Percentiles rank a stretch among this genome's conserved stretches.
phyloP scores from a whole-genome alignment of 371 early-diverging fungal genomes.

The Mucor saturninus region DNA sequence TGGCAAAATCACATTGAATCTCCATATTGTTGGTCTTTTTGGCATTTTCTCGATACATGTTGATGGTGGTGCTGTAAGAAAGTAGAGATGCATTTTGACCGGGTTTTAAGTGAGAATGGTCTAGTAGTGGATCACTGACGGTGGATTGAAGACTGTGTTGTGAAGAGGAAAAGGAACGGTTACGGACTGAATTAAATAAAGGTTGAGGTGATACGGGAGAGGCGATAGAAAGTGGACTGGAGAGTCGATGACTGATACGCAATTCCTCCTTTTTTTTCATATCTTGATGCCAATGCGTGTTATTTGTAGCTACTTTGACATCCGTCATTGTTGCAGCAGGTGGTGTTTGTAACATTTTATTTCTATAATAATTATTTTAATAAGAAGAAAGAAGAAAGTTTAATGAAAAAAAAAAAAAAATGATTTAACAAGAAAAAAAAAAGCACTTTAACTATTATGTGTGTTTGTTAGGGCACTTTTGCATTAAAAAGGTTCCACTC shows the following conservation, averaged over 20 bases:
- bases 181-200: background rate
- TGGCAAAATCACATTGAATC: constrained; percentile 80
- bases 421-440: background rate
- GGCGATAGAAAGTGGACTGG: background rate
- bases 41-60: constrained; percentile 78
- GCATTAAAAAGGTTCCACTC: constrained; percentile 12
- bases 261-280: background rate
- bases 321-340: background rate
- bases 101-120: constrained; percentile 65
- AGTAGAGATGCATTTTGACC: constrained; percentile 63
- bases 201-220: constrained; percentile 5
- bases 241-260: background rate
- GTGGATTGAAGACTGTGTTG: constrained; percentile 8
- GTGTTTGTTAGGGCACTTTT: constrained; percentile 7
- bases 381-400: background rate
- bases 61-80: constrained; percentile 70
- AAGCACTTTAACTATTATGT: background rate
- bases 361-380: background rate
- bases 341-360: constrained; percentile 6
- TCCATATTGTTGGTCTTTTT: constrained; percentile 77
- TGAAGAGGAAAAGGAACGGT: constrained; percentile 12
- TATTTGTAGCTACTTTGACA: too few species aligned
- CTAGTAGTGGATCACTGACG: constrained; percentile 36
- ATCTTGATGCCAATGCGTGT: background rate
- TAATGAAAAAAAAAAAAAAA: background rate